Base-by-base conservation (phyloP, 2,329 filamentous ascomycete species). In the Fusarium tupiense region DNA sequence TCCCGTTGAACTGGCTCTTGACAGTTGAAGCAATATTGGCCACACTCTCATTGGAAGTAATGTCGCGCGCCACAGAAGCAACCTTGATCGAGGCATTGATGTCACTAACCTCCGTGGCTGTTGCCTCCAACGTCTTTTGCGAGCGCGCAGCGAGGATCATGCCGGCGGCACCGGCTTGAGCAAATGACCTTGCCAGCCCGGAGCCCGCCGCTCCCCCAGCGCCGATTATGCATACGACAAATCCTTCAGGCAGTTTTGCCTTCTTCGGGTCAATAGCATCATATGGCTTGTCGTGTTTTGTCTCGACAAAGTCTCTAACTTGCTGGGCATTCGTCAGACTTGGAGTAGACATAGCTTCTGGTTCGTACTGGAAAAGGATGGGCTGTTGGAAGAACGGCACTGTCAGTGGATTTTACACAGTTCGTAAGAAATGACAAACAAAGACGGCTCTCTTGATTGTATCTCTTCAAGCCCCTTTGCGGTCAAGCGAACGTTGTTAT, bases 191-290 rank as follows among this genome's bases (percentile, higher is more conserved):
- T 7, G 64, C 56, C 5, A 69, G 9, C 0, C 56, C 66, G 1
- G 64, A 38, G 6, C 66, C 66, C 14, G 66, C 56, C 3, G 66
- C 66, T 3, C 66, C 66, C 6, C 66, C 66, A 16, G 56, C 66
- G 17, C 66, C 66, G 2, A 69, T 69, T 12, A 69, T 63, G 5
- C 66, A 69, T 1, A 69, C 37, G 5, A 56, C 66, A 9, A 47
- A 69, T 1, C 13, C 26, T 0, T 44, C 5, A 12, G 43, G 17
- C 0, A 69, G 20, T 14, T 38, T 3, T 3, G 26, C 8, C 3
- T 24, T 50, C 8, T 2, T 6, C 1, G 64, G 37, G 20, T 63
- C 49, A 8, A 69, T 63, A 2, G 37, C 20, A 1, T 38, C 6
- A 33, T 69, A 69, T 20, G 56, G 66, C 8, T 35, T 69, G n/a